Percentiles rank a stretch among this genome's conserved stretches.
Evolutionary conservation across 2,329 filamentous ascomycete genomes (phyloP).

Genomic region (Monosporascus sp.): DNA sequence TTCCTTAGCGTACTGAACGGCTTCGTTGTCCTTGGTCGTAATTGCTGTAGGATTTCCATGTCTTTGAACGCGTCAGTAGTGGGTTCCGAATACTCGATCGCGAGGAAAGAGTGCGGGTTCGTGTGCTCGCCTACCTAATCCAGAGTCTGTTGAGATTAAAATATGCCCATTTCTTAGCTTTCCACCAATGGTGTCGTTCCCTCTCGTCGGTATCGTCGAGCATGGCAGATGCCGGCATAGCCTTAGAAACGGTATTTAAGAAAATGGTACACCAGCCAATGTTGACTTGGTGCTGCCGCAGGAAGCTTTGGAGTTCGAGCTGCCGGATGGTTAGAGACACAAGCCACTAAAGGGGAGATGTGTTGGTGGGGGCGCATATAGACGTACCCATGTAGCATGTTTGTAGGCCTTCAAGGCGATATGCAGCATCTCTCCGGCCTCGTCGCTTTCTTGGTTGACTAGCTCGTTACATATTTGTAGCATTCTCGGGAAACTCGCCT

Average conservation of each 20-base stretch:
- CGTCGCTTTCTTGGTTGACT: conserved; percentile 83
- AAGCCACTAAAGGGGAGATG: neutral
- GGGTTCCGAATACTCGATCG: conserved; percentile 8
- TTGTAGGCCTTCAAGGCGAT: conserved; percentile 96
- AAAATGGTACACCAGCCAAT: conserved; percentile 97
- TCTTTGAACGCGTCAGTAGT: conserved; percentile 40
- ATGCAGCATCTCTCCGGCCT: conserved; percentile 95
- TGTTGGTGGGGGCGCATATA: neutral
- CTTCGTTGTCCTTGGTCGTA: conserved; percentile 70
- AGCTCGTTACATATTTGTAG: conserved; percentile 82
- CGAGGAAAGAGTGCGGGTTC: neutral
- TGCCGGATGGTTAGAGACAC: conserved; percentile 31
- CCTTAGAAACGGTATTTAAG: conserved; percentile 81
- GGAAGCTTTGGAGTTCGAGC: conserved; percentile 77
- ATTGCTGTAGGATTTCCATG: conserved; percentile 83
- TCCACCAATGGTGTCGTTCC: conserved; percentile 98
- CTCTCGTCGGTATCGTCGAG: conserved; percentile 74
- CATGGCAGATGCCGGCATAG: conserved; percentile 73
- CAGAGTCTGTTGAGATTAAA: conserved; percentile 95
- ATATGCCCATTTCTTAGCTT: conserved; percentile 99
- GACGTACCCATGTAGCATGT: conserved; percentile 87
- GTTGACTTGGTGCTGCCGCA: conserved; percentile 76
- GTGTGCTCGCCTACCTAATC: conserved; percentile 58
- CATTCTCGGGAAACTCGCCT: conserved; percentile 82
- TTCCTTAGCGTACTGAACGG: conserved; percentile 77